A percentile compares a stretch with the other conserved stretches of the same genome.
Conservation (phyloP, 2,329 filamentous ascomycete genomes). For the Fusarium gaditjirri region DNA sequence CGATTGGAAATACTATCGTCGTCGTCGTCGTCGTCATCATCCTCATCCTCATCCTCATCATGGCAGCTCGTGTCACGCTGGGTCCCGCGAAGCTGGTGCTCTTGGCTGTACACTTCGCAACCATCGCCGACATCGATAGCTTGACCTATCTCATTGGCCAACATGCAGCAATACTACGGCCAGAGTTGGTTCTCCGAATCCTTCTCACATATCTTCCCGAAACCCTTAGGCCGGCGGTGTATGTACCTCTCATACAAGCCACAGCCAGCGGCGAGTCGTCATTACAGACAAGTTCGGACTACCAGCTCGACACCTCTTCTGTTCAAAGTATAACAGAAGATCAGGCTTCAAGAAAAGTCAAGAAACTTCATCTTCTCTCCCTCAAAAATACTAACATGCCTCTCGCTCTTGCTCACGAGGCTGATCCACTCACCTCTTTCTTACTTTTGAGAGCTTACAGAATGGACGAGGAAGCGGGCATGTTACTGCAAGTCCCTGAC, state of each 20-base stretch:
- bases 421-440: slow-evolving; percentile 71
- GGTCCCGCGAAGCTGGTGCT: slow-evolving; percentile 76
- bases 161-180: slow-evolving; percentile 67
- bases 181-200: slow-evolving; percentile 75
- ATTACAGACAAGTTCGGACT: slow-evolving; percentile 50
- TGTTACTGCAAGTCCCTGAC: slow-evolving; percentile 74
- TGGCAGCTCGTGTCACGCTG: slow-evolving; percentile 52
- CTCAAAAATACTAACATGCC: slow-evolving; percentile 62
- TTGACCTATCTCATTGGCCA: slow-evolving; percentile 69
- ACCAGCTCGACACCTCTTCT: slow-evolving; percentile 64
- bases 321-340: slow-evolving; percentile 70
- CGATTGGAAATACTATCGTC: background rate
- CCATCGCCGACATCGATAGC: slow-evolving; percentile 70
- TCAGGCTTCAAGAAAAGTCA: slow-evolving; percentile 71
- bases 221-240: slow-evolving; percentile 69
- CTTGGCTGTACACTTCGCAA: slow-evolving; percentile 76
- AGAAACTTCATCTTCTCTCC: slow-evolving; percentile 71
- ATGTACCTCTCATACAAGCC: slow-evolving; percentile 69
- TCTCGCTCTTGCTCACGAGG: slow-evolving; percentile 55
- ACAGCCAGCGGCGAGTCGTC: slow-evolving; percentile 62
- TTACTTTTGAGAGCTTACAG: slow-evolving; percentile 74
- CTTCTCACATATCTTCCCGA: slow-evolving; percentile 83
- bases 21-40: no score
- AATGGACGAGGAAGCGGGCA: slow-evolving; percentile 78
- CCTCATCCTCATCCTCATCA: slow-evolving; percentile 15